A percentile compares a stretch with the other conserved stretches of the same genome.
Evolutionary conservation across 805 yeast genomes (phyloP).

Genomic region (Monosporozyma aquatica): DNA sequence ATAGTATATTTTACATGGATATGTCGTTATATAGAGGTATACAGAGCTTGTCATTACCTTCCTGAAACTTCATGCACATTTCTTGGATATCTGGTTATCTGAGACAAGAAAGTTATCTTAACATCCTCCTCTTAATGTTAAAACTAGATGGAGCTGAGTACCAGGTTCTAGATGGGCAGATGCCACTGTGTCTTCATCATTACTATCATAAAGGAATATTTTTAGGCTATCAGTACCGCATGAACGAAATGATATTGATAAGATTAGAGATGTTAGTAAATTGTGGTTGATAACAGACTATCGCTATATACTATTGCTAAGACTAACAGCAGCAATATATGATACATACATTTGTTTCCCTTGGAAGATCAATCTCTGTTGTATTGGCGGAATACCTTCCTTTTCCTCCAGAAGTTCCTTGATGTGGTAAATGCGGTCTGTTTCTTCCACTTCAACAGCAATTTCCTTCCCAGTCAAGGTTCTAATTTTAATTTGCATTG

Average conservation of each 20-base stretch:
- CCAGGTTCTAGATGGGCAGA: slow-evolving; percentile 77
- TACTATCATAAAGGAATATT: slow-evolving; percentile 25
- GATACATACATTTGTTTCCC: slow-evolving; percentile 77
- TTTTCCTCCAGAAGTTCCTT: slow-evolving; percentile 91
- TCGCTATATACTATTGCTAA: too few species aligned
- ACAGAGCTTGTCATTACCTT: too few species aligned
- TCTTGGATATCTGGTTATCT: too few species aligned
- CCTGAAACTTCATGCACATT: too few species aligned
- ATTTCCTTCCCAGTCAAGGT: slow-evolving; percentile 32
- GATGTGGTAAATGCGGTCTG: slow-evolving; percentile 48
- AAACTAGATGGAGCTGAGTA: slow-evolving; percentile 77
- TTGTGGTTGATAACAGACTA: too few species aligned
- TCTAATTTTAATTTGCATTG: slow-evolving; percentile 23
- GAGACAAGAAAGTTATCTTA: slow-evolving; percentile 3
- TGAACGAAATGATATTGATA: too few species aligned
- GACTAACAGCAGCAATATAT: background rate
- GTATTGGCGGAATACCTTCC: slow-evolving; percentile 95
- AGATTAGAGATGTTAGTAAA: too few species aligned
- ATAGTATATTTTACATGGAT: too few species aligned
- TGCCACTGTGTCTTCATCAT: slow-evolving; percentile 67
- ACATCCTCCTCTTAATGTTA: slow-evolving; percentile 84
- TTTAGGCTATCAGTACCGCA: too few species aligned
- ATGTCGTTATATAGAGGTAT: too few species aligned
- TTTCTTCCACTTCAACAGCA: slow-evolving; percentile 27
- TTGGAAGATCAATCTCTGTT: slow-evolving; percentile 80